Conservation (phyloP, 1,284 basidiomycete genomes). For the Boletus hoseneyae region DNA sequence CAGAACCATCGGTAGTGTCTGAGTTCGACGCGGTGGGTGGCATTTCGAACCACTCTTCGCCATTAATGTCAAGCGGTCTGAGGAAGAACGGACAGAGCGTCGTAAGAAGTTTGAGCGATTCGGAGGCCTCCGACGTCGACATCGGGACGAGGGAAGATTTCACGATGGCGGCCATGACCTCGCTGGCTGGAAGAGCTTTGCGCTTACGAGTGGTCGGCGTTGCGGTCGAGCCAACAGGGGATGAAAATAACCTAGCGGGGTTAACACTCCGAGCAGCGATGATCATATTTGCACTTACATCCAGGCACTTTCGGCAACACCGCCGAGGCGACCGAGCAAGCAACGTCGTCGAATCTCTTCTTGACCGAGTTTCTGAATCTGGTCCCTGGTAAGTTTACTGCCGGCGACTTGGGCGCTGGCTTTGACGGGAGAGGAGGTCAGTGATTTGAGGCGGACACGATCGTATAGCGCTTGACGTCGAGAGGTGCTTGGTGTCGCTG, state of each 20-base stretch:
- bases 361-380: conserved; percentile 66
- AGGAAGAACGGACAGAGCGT: conserved; percentile 77
- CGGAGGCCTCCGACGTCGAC: conserved; percentile 68
- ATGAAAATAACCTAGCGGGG: conserved; percentile 58
- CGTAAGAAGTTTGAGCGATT: conserved; percentile 63
- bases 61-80: conserved; percentile 54
- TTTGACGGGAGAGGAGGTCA: conserved; percentile 65
- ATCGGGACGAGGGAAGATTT: conserved; percentile 78
- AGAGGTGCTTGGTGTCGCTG: conserved; percentile 67
- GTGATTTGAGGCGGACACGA: conserved; percentile 66
- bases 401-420: conserved; percentile 38
- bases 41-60: conserved; percentile 82
- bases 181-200: conserved; percentile 58
- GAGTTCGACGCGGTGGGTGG: conserved; percentile 43
- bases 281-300: conserved; percentile 49
- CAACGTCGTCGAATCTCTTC: conserved; percentile 73
- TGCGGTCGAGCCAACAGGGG: conserved; percentile 45
- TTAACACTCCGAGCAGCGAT: not conserved
- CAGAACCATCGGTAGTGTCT: conserved; percentile 17
- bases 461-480: conserved; percentile 75
- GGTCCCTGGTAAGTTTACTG: conserved; percentile 54
- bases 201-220: conserved; percentile 61
- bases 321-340: conserved; percentile 68
- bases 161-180: conserved; percentile 62
- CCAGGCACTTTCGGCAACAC: conserved; percentile 82